Conservation (phyloP, 208 protist genomes). For the Crithidia fasciculata region DNA sequence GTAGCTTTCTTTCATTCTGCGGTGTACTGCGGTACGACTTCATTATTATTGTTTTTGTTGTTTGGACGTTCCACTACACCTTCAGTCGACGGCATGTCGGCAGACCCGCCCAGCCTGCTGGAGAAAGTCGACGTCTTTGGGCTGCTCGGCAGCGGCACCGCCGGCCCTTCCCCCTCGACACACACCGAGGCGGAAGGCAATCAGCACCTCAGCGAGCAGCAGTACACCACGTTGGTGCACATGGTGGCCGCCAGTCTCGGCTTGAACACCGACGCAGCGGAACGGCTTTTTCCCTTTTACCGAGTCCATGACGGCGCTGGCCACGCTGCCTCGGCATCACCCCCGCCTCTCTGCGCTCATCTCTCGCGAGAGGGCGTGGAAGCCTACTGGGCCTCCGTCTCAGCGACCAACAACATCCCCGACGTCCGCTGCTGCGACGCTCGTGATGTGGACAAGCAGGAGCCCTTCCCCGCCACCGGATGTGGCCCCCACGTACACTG, state of each 20-base stretch:
- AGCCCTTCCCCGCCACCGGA: constrained; percentile 18
- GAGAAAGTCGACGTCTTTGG: constrained; percentile 44
- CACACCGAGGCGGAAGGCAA: background rate
- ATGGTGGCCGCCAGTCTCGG: constrained; percentile 30
- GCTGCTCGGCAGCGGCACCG: constrained; percentile 23
- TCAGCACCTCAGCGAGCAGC: constrained; percentile 17
- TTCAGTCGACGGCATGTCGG: too few relatives aligned
- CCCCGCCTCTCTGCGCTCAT: constrained; percentile 50
- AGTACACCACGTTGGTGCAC: constrained; percentile 32
- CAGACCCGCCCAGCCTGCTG: constrained; percentile 5
- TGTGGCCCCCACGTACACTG: constrained; percentile 54
- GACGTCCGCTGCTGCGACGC: constrained; percentile 35
- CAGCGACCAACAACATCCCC: constrained; percentile 16
- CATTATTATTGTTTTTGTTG: too few relatives aligned
- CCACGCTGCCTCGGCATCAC: background rate
- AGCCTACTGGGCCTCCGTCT: constrained; percentile 9
- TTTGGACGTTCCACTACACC: too few relatives aligned
- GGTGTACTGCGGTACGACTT: too few relatives aligned
- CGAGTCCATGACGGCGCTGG: background rate
- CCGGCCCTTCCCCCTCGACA: background rate
- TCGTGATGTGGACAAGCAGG: constrained; percentile 17
- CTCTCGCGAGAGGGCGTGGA: constrained; percentile 52
- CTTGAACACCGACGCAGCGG: constrained; percentile 10
- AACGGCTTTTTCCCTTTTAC: constrained; percentile 23
- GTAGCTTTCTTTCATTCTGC: too few relatives aligned